These are phyloP conservation scores for Diplotaxis tenuifolia DNA, from an alignment of 345 rosid species.

Conservation along the genomic window DNA sequence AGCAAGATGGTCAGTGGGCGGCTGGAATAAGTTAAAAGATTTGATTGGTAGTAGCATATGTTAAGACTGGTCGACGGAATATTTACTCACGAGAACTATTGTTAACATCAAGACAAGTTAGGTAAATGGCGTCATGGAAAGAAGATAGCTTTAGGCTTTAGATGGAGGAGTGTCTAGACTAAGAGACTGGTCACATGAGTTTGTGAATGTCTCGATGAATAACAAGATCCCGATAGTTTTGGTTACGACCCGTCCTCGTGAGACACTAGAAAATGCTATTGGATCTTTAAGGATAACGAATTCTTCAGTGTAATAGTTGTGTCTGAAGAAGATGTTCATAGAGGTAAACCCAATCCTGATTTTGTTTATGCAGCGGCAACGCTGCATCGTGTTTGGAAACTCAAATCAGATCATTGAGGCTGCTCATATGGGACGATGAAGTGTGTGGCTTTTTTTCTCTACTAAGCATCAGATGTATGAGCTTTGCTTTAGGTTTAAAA, in stretches of 20 bases:
- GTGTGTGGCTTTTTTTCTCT: conserved; percentile 67
- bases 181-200: conserved; percentile 75
- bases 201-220: conserved; percentile 74
- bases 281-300: conserved; percentile 59
- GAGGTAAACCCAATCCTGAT: conserved; percentile 97
- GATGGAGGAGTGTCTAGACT: conserved; percentile 79
- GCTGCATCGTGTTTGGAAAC: conserved; percentile 93
- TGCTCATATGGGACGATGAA: conserved; percentile 86
- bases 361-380: conserved; percentile 71
- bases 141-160: conserved; percentile 73
- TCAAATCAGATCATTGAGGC: conserved; percentile 93
- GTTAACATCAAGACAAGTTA: no score
- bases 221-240: conserved; percentile 92
- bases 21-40: no score
- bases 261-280: conserved; percentile 66
- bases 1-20: no score
- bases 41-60: no score
- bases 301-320: conserved; percentile 69
- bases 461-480: conserved; percentile 83
- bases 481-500: no score
- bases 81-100: no score
- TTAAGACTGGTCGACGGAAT: no score
- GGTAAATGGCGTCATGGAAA: conserved; percentile 69
- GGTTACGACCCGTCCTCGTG: conserved; percentile 77
- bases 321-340: conserved; percentile 83